Evolutionary conservation across 1,139 yeast genomes (phyloP).

Genomic region (Meyerozyma guilliermondii): DNA sequence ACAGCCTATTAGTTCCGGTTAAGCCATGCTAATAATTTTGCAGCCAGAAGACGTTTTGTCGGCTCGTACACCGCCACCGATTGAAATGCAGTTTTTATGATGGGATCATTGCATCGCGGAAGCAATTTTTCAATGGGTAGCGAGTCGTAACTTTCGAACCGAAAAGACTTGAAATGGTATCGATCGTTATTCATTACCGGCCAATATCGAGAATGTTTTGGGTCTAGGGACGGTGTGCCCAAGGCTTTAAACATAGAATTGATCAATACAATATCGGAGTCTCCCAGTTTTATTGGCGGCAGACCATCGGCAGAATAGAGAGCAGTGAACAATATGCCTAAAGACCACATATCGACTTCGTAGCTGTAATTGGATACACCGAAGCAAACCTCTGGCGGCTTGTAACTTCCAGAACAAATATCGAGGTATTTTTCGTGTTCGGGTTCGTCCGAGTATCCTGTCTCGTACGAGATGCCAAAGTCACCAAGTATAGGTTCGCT

Average conservation of each 20-base stretch:
- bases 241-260: constrained; percentile 56
- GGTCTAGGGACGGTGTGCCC: constrained; percentile 54
- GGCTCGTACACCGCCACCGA: constrained; percentile 23
- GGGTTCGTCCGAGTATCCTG: constrained; percentile 39
- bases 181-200: constrained; percentile 28
- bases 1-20: too few species aligned
- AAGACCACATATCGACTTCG: constrained; percentile 77
- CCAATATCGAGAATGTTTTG: constrained; percentile 27
- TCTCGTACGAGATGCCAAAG: constrained; percentile 67
- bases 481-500: constrained; percentile 56
- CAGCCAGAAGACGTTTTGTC: constrained; percentile 3
- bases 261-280: constrained; percentile 63
- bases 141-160: constrained; percentile 14
- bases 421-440: constrained; percentile 52
- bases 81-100: constrained; percentile 15
- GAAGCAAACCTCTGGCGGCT: constrained; percentile 80
- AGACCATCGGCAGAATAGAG: constrained; percentile 46
- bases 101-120: constrained; percentile 22
- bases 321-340: constrained; percentile 64
- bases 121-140: constrained; percentile 13
- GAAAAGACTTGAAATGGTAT: constrained; percentile 27
- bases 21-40: neutral
- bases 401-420: constrained; percentile 71
- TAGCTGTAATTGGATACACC: constrained; percentile 58
- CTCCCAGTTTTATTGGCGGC: constrained; percentile 33